These are phyloP conservation scores for Pseudozyma tsukubaensis DNA, from an alignment of 1,284 basidiomycete genomes.

Conservation along the genomic window DNA sequence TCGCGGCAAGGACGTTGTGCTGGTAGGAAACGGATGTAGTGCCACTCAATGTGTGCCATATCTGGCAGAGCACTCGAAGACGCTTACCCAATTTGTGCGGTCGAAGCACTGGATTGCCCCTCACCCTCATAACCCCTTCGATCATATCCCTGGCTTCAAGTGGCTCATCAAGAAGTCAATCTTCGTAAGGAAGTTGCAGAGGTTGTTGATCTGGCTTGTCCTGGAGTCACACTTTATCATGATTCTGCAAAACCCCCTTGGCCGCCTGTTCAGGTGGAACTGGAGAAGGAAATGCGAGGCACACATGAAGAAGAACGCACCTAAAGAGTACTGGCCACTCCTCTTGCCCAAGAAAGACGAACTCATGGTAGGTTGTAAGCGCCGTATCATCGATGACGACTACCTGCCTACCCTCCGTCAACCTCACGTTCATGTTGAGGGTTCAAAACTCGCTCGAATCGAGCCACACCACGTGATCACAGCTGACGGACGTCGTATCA, in stretches of 20 bases:
- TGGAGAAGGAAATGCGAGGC: constrained; percentile 53
- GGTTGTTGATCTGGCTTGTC: constrained; percentile 57
- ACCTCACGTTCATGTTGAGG: constrained; percentile 57
- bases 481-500: constrained; percentile 55
- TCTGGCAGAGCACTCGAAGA: constrained; percentile 54
- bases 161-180: constrained; percentile 55
- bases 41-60: constrained; percentile 63
- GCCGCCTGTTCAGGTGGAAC: constrained; percentile 42
- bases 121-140: constrained; percentile 50
- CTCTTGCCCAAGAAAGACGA: constrained; percentile 58
- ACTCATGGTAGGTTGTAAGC: constrained; percentile 62
- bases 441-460: constrained; percentile 53
- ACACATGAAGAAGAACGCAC: constrained; percentile 60
- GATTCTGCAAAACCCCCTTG: constrained; percentile 46
- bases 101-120: constrained; percentile 65
- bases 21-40: constrained; percentile 67
- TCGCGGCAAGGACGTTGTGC: constrained; percentile 66
- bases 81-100: constrained; percentile 60
- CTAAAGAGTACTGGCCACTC: constrained; percentile 60
- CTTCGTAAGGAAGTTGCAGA: constrained; percentile 51
- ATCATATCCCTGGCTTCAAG: constrained; percentile 50
- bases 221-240: constrained; percentile 61
- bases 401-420: constrained; percentile 58
- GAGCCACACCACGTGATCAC: constrained; percentile 60
- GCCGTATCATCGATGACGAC: constrained; percentile 61